A percentile compares a stretch with the other conserved stretches of the same genome.
phyloP scores from a whole-genome alignment of 495 filamentous ascomycete species.

The Friedmanniomyces simplex region DNA sequence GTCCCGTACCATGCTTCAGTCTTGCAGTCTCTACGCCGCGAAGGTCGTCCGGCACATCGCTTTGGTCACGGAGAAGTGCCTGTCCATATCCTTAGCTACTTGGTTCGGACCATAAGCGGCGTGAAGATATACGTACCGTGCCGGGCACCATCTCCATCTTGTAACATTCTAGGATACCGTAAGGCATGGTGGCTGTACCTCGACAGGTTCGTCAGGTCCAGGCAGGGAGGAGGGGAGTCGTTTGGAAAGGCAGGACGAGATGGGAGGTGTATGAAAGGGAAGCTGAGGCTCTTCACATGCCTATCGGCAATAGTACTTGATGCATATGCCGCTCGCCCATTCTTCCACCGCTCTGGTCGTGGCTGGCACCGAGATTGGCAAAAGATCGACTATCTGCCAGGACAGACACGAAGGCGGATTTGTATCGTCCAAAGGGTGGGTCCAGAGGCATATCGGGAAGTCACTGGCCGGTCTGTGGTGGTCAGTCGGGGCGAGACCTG shows the following conservation, averaged over 20 bases:
- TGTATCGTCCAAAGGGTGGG: neutral
- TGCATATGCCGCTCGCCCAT: neutral
- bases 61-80: conserved; percentile 19
- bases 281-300: neutral
- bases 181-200: conserved; percentile 15
- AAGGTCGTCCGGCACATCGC: conserved; percentile 16
- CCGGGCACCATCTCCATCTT: conserved; percentile 20
- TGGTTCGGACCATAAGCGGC: neutral
- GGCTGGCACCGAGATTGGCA: neutral
- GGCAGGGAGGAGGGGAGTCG: neutral
- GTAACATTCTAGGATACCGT: conserved; percentile 19
- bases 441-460: neutral
- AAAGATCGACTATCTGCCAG: neutral
- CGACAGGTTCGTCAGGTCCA: neutral
- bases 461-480: too few species aligned
- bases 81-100: neutral
- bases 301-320: neutral
- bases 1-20: conserved; percentile 64
- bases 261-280: neutral
- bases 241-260: neutral
- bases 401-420: neutral
- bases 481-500: too few species aligned
- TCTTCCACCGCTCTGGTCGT: neutral
- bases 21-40: conserved; percentile 1
- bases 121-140: conserved; percentile 9